Evolutionary conservation across 108 stramenopile genomes (phyloP), one percentile per base, ranked within the genome.

Genomic region (Cyclotella kingstonii): DNA sequence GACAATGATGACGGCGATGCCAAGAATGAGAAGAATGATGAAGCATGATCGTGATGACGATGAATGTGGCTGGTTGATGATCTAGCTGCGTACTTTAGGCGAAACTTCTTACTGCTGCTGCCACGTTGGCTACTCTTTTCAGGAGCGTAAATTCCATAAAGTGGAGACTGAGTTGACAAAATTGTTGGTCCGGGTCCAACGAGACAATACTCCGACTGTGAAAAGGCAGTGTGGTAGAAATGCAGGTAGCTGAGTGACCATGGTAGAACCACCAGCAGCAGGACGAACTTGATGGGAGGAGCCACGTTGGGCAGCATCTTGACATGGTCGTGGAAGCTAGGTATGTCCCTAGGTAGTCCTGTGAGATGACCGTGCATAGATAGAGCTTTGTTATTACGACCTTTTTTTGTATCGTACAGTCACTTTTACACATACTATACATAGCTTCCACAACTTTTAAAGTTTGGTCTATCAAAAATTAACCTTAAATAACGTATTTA

Each of bases 91-190:
- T 73, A 60, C 21, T 7, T 62, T 55, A 66, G 65, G 19, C 45
- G 65, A 27, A 55, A 66, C 11, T 34, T 22, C 15, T 46, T 35
- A n/a, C 64, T 36, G 48, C 61, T 38, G 22, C 41, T 36, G 1
- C 19, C 14, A 2, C 21, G 22, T 2, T 35, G 33, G 21, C 41
- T 41, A 9, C 47, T 60, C 58, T 54, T 46, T 53, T 60, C 66
- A 11, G 73, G 65, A 36, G 60, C 35, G 42, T 74, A 74, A 48
- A 74, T 66, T 29, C 73, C 73, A 27, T 54, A 55, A 17, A 61
- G 52, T 27, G 4, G 22, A 12, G 41, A 48, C 36, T 54, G 5
- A 17, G 10, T 26, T 43, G 15, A 43, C 17, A 22, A 10, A 23
- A 42, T 15, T 33, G 56, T 35, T 0, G 49, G 5, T 21, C 28